These are phyloP conservation scores for Cyclospora cayetanensis DNA, from an alignment of 169 alveolate species.

Conservation along the genomic window DNA sequence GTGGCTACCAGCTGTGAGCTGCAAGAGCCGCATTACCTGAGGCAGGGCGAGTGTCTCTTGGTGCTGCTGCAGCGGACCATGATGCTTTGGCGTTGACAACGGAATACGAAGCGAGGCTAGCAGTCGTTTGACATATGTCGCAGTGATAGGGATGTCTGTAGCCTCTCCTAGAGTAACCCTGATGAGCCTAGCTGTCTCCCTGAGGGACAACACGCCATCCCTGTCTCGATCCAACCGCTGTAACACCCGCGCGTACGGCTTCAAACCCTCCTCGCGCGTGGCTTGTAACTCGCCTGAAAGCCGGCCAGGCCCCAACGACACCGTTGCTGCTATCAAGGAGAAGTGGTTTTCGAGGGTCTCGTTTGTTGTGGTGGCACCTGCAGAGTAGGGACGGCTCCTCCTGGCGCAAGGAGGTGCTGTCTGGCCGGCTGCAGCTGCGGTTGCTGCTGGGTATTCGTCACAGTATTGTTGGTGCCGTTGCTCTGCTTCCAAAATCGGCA, in stretches of 20 bases:
- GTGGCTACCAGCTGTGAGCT: neutral
- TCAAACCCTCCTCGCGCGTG: neutral
- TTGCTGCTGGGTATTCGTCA: neutral
- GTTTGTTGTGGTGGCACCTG: too few species aligned
- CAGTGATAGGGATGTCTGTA: neutral
- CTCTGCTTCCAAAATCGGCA: too few species aligned
- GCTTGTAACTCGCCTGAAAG: neutral
- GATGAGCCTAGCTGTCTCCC: neutral
- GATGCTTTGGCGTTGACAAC: neutral
- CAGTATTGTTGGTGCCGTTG: constrained; percentile 31
- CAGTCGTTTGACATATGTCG: neutral
- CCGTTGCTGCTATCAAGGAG: neutral
- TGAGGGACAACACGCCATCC: neutral
- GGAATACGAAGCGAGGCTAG: neutral
- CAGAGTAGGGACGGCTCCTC: too few species aligned
- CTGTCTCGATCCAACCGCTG: neutral
- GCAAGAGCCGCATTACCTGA: constrained; percentile 41
- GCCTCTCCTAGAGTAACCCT: neutral
- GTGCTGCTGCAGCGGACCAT: constrained; percentile 12
- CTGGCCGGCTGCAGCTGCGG: neutral
- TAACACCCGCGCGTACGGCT: neutral
- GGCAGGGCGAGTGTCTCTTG: constrained; percentile 33
- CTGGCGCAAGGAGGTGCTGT: too few species aligned
- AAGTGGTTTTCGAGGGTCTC: too few species aligned
- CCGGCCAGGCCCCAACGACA: neutral